Evolutionary conservation across 805 yeast species (phyloP).

Genomic region (Tetrapisispora fleetii): DNA sequence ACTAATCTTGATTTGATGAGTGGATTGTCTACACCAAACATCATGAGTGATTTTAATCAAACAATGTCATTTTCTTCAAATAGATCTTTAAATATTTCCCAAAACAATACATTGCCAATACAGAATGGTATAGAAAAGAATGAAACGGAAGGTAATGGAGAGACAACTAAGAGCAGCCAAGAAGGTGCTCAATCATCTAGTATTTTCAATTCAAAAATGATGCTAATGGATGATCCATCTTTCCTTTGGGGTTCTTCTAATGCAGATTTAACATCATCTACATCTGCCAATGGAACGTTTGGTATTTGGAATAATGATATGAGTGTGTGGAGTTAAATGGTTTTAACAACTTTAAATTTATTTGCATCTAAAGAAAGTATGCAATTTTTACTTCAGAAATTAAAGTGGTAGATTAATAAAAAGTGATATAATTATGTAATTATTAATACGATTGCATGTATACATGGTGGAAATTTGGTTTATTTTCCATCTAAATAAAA

Average conservation of each 20-base stretch:
- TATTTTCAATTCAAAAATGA: neutral
- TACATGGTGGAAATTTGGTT: neutral
- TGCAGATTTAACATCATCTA: constrained; percentile 3
- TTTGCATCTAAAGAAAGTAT: neutral
- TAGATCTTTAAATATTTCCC: neutral
- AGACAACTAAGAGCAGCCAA: neutral
- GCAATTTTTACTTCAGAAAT: neutral
- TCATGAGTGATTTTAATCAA: neutral
- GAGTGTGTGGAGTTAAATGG: constrained; percentile 31
- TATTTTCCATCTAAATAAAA: neutral
- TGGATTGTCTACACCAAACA: neutral
- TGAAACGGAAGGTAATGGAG: neutral
- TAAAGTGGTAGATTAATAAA: neutral
- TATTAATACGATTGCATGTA: neutral
- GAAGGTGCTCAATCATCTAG: neutral
- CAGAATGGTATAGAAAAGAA: neutral
- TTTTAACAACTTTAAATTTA: neutral
- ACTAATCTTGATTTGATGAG: constrained; percentile 1
- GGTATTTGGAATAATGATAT: constrained; percentile 29
- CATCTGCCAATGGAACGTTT: constrained; percentile 5
- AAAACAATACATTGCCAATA: neutral
- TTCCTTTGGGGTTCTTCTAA: constrained; percentile 9
- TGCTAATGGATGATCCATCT: constrained; percentile 1
- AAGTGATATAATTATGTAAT: neutral
- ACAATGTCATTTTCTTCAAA: constrained; percentile 1